phyloP scores from a whole-genome alignment of 202 grass and related monocot genomes.

The Schoenoplectus triqueter region DNA sequence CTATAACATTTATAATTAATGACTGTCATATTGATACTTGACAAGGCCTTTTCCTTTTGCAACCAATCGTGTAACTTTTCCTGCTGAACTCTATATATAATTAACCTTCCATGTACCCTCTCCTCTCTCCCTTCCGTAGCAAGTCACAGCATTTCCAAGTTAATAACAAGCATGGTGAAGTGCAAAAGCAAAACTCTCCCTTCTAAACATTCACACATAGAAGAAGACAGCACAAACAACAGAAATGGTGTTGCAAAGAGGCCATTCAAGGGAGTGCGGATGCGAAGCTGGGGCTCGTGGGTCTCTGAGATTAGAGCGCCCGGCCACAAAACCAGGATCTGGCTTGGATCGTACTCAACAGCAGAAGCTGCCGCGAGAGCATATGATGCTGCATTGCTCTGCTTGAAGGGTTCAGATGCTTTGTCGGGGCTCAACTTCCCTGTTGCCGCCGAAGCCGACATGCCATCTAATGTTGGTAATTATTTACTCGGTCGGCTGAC shows the following conservation, averaged over 20 bases:
- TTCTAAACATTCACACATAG: background rate
- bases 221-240: background rate
- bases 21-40: background rate
- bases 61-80: constrained; percentile 18
- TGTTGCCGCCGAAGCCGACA: background rate
- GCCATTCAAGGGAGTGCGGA: constrained; percentile 71
- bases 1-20: background rate
- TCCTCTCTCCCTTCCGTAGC: constrained; percentile 6
- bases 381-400: constrained; percentile 69
- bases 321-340: constrained; percentile 77
- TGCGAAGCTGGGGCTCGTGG: constrained; percentile 87
- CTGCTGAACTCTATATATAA: constrained; percentile 23
- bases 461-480: constrained; percentile 29
- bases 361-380: constrained; percentile 67
- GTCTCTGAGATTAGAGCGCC: constrained; percentile 81
- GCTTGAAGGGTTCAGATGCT: constrained; percentile 62
- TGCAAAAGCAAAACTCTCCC: constrained; percentile 11
- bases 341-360: constrained; percentile 76
- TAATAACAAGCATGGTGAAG: constrained; percentile 26
- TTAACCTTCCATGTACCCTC: constrained; percentile 3
- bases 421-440: constrained; percentile 64
- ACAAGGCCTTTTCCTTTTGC: constrained; percentile 15
- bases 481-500: background rate
- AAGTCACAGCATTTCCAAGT: background rate
- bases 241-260: constrained; percentile 26